phyloP scores from a whole-genome alignment of 2,329 filamentous ascomycete genomes.

The Paraphaeosphaeria minitans region DNA sequence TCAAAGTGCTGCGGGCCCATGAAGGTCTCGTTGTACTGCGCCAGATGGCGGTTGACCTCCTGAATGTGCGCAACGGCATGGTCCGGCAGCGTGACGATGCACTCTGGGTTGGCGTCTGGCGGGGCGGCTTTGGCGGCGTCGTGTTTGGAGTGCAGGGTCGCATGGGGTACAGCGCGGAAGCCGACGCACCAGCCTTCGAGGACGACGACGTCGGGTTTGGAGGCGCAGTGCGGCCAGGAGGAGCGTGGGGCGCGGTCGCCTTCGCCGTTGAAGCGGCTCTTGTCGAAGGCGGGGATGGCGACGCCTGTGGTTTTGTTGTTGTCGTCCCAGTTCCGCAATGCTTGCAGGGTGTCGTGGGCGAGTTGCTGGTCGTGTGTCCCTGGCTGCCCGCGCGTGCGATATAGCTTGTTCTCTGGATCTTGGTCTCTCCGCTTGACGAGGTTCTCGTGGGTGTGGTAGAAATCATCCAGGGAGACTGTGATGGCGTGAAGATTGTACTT shows the following conservation, averaged over 20 bases:
- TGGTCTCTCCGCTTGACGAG: slow-evolving; percentile 68
- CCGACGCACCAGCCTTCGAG: slow-evolving; percentile 93
- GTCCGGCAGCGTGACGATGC: slow-evolving; percentile 55
- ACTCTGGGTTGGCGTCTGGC: slow-evolving; percentile 18
- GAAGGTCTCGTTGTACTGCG: slow-evolving; percentile 56
- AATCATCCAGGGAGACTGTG: slow-evolving; percentile 70
- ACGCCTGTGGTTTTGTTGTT: slow-evolving; percentile 43
- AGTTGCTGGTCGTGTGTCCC: slow-evolving; percentile 80
- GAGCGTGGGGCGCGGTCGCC: slow-evolving; percentile 72
- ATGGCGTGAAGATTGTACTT: slow-evolving; percentile 34
- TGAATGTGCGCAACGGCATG: slow-evolving; percentile 62
- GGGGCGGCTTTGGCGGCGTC: slow-evolving; percentile 58
- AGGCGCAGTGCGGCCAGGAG: slow-evolving; percentile 66
- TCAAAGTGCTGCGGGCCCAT: slow-evolving; percentile 54
- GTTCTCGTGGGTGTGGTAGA: slow-evolving; percentile 77
- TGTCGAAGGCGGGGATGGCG: slow-evolving; percentile 79
- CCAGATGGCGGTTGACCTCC: slow-evolving; percentile 64
- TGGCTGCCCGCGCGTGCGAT: slow-evolving; percentile 83
- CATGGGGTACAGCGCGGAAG: slow-evolving; percentile 68
- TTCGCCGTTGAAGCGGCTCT: slow-evolving; percentile 74
- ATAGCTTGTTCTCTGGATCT: slow-evolving; percentile 73
- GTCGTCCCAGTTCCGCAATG: slow-evolving; percentile 56
- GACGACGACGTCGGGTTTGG: slow-evolving; percentile 68
- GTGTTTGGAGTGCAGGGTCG: slow-evolving; percentile 61
- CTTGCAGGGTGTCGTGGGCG: slow-evolving; percentile 65